phyloP scores from a whole-genome alignment of 2,329 filamentous ascomycete species.

The Stagonosporopsis tanaceti region DNA sequence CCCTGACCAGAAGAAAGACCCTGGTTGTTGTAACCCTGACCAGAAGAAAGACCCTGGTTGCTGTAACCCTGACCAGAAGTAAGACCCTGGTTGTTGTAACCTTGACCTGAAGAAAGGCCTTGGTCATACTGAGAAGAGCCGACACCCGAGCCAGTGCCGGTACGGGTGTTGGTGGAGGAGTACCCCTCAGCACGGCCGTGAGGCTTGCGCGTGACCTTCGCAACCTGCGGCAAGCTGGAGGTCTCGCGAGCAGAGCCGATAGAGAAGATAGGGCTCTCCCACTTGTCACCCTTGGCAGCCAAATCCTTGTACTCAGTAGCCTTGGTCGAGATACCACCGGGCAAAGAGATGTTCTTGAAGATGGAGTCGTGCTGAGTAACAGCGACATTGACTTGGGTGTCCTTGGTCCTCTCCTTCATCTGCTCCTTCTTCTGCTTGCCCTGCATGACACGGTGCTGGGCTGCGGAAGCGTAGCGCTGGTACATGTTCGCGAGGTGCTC shows the following conservation, averaged over 20 bases:
- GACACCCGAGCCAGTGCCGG: conserved; percentile 27
- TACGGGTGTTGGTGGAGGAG: conserved; percentile 27
- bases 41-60: conserved; percentile 10
- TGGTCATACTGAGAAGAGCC: conserved; percentile 25
- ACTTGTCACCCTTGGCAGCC: conserved; percentile 85
- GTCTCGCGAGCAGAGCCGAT: conserved; percentile 81
- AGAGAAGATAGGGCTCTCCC: conserved; percentile 93
- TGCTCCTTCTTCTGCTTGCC: conserved; percentile 79
- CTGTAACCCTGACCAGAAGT: conserved; percentile 20
- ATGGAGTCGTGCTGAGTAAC: conserved; percentile 89
- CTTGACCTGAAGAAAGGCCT: conserved; percentile 15
- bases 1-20: conserved; percentile 17
- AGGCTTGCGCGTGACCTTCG: conserved; percentile 65
- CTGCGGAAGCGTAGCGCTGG: conserved; percentile 79
- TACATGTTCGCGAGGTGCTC: conserved; percentile 84
- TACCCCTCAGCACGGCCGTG: conserved; percentile 56
- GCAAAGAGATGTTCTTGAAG: conserved; percentile 86
- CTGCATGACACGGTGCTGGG: conserved; percentile 76
- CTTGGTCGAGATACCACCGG: conserved; percentile 89
- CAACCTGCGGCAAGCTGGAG: conserved; percentile 69
- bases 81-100: conserved; percentile 14
- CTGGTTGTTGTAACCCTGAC: conserved; percentile 17
- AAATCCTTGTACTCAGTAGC: conserved; percentile 92
- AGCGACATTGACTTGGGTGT: conserved; percentile 82
- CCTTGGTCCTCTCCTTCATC: conserved; percentile 56